phyloP scores from a whole-genome alignment of 306 rosid genomes.

The Sicyos baderoa region DNA sequence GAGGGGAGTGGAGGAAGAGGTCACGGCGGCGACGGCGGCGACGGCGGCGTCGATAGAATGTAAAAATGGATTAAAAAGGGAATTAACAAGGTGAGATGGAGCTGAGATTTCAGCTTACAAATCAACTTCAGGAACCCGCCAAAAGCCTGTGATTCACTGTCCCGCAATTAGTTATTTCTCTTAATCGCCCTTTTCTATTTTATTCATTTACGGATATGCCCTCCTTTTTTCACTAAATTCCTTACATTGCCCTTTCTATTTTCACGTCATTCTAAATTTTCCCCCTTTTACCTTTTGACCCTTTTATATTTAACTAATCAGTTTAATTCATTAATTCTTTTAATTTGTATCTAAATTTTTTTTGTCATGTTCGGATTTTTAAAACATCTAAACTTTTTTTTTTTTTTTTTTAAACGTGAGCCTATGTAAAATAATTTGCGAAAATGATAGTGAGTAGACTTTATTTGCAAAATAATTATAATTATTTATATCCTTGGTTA shows the following conservation, averaged over 20 bases:
- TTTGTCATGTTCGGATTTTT: no score
- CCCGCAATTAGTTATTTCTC: constrained; percentile 13
- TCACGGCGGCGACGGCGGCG: background rate
- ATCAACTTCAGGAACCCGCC: constrained; percentile 49
- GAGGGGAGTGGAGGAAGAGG: background rate
- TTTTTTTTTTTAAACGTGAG: no score
- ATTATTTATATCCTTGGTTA: no score
- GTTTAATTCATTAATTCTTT: no score
- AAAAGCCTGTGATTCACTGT: constrained; percentile 24
- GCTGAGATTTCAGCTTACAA: constrained; percentile 32
- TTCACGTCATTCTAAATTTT: no score
- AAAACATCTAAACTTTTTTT: no score
- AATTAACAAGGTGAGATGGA: constrained; percentile 39
- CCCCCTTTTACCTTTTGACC: no score
- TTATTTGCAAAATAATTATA: no score
- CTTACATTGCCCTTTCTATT: background rate
- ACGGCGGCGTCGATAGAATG: constrained; percentile 22
- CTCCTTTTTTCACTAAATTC: background rate
- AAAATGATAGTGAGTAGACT: no score
- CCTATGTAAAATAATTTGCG: no score
- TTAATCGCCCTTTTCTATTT: constrained; percentile 3
- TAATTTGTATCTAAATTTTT: no score
- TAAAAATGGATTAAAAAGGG: constrained; percentile 15
- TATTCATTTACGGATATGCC: background rate
- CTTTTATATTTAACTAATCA: no score